Percentiles rank a stretch among this genome's conserved stretches.
phyloP scores from a whole-genome alignment of 2,329 filamentous ascomycete genomes.

The Hypocreales sp. region DNA sequence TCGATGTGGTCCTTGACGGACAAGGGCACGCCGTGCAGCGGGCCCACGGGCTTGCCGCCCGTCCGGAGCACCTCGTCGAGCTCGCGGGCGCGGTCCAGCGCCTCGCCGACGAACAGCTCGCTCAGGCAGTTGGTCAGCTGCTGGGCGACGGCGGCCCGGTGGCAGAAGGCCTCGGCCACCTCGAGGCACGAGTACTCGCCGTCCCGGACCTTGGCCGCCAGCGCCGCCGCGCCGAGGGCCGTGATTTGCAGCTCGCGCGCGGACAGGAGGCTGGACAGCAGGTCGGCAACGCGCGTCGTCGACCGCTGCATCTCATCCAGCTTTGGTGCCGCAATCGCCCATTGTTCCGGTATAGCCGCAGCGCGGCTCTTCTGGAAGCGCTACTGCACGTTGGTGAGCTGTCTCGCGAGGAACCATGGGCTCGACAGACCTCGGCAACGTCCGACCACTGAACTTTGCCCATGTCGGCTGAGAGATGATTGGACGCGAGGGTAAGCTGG shows the following conservation, averaged over 20 bases:
- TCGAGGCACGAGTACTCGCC: slow-evolving; percentile 8
- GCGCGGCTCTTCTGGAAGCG: slow-evolving; percentile 2
- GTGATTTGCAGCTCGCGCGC: slow-evolving; percentile 9
- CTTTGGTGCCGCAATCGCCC: slow-evolving; percentile 4
- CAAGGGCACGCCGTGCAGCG: slow-evolving; percentile 47
- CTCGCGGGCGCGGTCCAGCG: slow-evolving; percentile 23
- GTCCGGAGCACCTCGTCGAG: slow-evolving; percentile 22
- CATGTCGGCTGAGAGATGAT: not conserved
- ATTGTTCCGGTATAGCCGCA: slow-evolving; percentile 4
- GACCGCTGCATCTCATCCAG: slow-evolving; percentile 4
- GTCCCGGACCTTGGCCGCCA: slow-evolving; percentile 6
- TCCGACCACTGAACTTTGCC: slow-evolving; percentile 2
- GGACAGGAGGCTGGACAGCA: slow-evolving; percentile 4
- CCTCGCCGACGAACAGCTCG: slow-evolving; percentile 34
- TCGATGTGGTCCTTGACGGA: slow-evolving; percentile 11
- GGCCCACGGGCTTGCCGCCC: slow-evolving; percentile 10
- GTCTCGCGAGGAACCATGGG: too few relatives aligned
- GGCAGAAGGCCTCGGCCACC: slow-evolving; percentile 11
- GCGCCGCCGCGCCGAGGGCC: slow-evolving; percentile 4
- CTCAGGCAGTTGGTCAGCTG: slow-evolving; percentile 23
- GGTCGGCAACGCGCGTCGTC: slow-evolving; percentile 3
- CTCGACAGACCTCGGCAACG: slow-evolving; percentile 4
- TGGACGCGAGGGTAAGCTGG: too few relatives aligned
- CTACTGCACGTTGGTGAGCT: slow-evolving; percentile 2
- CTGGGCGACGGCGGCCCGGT: slow-evolving; percentile 12